phyloP scores from a whole-genome alignment of 148 eudicot genomes.

The Heliosperma pusillum region DNA sequence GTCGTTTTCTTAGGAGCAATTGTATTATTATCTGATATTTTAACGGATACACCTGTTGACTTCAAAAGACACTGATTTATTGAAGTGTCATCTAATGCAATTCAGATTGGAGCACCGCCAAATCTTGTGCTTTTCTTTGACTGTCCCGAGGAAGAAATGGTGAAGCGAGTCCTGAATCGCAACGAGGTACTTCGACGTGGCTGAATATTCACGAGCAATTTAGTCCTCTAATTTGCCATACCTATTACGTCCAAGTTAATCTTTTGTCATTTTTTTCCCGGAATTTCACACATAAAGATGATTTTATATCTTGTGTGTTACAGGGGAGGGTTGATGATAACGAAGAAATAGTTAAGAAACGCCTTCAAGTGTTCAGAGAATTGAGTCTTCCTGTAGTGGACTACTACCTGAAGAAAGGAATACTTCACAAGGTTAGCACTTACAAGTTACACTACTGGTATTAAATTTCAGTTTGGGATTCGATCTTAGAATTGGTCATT shows the following conservation, averaged over 20 bases:
- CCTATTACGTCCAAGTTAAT: background rate
- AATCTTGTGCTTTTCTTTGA: slow-evolving; percentile 91
- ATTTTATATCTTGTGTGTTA: slow-evolving; percentile 21
- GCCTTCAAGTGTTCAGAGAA: slow-evolving; percentile 67
- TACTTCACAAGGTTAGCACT: slow-evolving; percentile 75
- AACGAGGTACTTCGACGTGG: slow-evolving; percentile 50
- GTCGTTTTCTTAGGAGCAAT: background rate
- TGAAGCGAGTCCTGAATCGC: slow-evolving; percentile 78
- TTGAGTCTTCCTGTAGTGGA: slow-evolving; percentile 76
- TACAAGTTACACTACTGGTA: background rate
- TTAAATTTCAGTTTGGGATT: background rate
- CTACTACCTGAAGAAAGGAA: slow-evolving; percentile 69
- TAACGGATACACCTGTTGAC: background rate
- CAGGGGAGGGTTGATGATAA: slow-evolving; percentile 94
- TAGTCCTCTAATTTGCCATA: background rate
- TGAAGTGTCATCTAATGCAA: slow-evolving; percentile 2
- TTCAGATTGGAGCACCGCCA: slow-evolving; percentile 79
- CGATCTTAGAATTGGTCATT: background rate
- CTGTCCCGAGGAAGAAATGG: slow-evolving; percentile 85
- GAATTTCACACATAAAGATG: slow-evolving; percentile 17
- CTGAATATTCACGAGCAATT: background rate
- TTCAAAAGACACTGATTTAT: background rate
- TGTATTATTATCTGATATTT: background rate
- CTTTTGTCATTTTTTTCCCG: background rate
- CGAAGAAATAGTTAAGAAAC: slow-evolving; percentile 67